Evolutionary conservation across 495 filamentous ascomycete genomes (phyloP).

Genomic region (Aspergillus ellipticus): DNA sequence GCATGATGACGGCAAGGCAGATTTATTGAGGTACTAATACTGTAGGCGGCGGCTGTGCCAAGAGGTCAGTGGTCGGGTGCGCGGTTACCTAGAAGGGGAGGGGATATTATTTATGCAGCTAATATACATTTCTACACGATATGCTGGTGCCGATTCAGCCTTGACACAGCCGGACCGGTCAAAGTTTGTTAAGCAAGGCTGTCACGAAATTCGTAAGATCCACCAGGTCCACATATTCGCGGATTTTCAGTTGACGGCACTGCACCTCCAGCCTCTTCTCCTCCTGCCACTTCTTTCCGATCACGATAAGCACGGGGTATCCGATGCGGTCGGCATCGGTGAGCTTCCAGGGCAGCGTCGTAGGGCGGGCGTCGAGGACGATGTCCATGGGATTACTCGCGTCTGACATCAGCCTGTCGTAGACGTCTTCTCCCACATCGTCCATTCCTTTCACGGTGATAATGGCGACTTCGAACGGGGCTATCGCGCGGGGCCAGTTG

Average conservation of each 20-base stretch:
- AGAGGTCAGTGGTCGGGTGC: background rate
- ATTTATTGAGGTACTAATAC: too few species aligned
- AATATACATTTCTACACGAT: conserved; percentile 11
- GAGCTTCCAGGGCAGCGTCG: conserved; percentile 74
- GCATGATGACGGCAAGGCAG: background rate
- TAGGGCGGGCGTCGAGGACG: conserved; percentile 73
- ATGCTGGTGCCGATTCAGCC: background rate
- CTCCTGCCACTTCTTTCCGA: conserved; percentile 71
- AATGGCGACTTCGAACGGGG: conserved; percentile 79
- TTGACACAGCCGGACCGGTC: background rate
- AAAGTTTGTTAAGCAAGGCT: conserved; percentile 41
- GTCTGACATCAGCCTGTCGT: conserved; percentile 47
- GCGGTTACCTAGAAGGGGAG: background rate
- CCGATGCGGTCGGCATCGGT: conserved; percentile 85
- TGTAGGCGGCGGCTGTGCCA: too few species aligned
- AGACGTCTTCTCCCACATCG: conserved; percentile 52
- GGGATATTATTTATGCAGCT: background rate
- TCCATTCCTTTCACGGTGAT: conserved; percentile 52
- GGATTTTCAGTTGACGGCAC: conserved; percentile 57
- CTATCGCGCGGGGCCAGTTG: conserved; percentile 83
- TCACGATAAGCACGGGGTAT: conserved; percentile 74
- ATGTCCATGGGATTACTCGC: conserved; percentile 45
- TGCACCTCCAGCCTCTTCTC: conserved; percentile 69
- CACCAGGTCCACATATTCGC: conserved; percentile 44
- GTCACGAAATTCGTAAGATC: conserved; percentile 35